Evolutionary conservation across 805 yeast species (phyloP).

Genomic region (Yamadazyma laniorum): DNA sequence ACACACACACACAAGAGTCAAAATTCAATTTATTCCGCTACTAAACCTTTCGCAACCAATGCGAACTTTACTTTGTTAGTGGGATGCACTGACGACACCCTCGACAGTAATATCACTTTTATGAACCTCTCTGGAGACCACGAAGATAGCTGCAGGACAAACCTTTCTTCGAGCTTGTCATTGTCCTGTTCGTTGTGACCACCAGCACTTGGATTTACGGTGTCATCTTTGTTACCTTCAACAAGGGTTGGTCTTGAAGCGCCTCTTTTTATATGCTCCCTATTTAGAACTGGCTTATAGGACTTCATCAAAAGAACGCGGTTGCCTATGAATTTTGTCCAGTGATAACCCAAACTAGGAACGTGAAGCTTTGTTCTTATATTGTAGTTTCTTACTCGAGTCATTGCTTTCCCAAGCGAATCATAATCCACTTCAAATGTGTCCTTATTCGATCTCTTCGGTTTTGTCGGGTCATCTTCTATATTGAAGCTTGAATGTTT

Average conservation of each 20-base stretch:
- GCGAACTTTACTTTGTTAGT: neutral
- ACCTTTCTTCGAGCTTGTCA: neutral
- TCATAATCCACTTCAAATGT: constrained; percentile 2
- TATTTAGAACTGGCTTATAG: constrained; percentile 22
- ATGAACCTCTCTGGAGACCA: constrained; percentile 29
- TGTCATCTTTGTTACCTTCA: too few relatives aligned
- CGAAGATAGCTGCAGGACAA: constrained; percentile 8
- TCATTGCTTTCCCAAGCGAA: neutral
- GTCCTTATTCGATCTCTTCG: neutral
- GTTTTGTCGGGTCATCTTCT: neutral
- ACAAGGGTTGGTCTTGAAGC: too few relatives aligned
- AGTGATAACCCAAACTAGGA: constrained; percentile 34
- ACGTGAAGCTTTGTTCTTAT: constrained; percentile 20
- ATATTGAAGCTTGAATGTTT: neutral
- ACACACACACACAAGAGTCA: neutral
- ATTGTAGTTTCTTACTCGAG: constrained; percentile 2
- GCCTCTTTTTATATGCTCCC: too few relatives aligned
- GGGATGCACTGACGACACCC: neutral
- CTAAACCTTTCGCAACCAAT: neutral
- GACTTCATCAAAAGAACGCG: constrained; percentile 28
- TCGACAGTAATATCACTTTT: constrained; percentile 17
- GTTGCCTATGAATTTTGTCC: constrained; percentile 27
- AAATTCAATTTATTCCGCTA: neutral
- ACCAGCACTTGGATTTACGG: too few relatives aligned
- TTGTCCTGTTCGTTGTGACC: too few relatives aligned